phyloP scores from a whole-genome alignment of 208 protist genomes.

The Crithidia acanthocephali region DNA sequence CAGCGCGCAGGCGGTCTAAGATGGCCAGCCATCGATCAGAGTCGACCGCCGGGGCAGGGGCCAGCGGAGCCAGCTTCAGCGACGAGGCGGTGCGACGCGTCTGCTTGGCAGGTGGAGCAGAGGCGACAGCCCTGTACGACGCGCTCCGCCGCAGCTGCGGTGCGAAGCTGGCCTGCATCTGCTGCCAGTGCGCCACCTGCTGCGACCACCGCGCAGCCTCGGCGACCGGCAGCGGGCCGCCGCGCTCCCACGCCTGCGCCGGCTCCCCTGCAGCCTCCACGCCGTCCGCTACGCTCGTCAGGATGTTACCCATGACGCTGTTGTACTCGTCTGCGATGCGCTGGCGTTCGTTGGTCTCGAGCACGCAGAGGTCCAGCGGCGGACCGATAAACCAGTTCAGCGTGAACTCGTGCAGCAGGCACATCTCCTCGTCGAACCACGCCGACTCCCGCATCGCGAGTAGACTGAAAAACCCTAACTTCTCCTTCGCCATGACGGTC shows the following conservation, averaged over 20 bases:
- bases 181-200: slow-evolving; percentile 10
- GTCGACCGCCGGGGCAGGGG: not conserved
- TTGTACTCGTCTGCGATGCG: slow-evolving; percentile 14
- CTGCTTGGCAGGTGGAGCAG: not conserved
- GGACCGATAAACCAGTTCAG: slow-evolving; percentile 17
- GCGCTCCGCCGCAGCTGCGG: slow-evolving; percentile 5
- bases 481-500: not conserved
- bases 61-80: not conserved
- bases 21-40: not conserved
- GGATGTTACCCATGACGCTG: not conserved
- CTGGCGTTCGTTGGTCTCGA: slow-evolving; percentile 27
- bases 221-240: not conserved
- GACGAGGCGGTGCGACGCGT: not conserved
- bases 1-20: slow-evolving; percentile 2
- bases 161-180: not conserved
- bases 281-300: not conserved
- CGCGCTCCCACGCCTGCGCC: slow-evolving; percentile 2
- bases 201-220: not conserved
- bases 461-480: slow-evolving; percentile 1
- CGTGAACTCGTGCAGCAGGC: slow-evolving; percentile 19
- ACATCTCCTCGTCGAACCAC: slow-evolving; percentile 19
- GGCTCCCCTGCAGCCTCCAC: not conserved
- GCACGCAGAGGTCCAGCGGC: slow-evolving; percentile 16
- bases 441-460: slow-evolving; percentile 6
- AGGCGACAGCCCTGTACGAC: slow-evolving; percentile 6